A percentile compares a stretch with the other conserved stretches of the same genome.
Evolutionary conservation across 108 stramenopile species (phyloP).

Genomic region (Craspedostauros australis): DNA sequence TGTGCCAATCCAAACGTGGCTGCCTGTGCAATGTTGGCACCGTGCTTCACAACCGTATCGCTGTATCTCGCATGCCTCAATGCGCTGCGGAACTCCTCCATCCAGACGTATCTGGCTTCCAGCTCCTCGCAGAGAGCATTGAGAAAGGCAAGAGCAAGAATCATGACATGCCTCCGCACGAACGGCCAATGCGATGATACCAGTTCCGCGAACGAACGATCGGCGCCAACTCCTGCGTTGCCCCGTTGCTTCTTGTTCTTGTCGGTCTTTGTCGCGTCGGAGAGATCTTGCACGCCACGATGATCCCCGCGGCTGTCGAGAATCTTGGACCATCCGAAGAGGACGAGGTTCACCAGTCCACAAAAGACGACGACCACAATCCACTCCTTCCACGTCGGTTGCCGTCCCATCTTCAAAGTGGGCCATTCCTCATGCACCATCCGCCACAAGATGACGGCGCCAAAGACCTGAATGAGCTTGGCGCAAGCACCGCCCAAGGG

Average conservation of each 20-base stretch:
- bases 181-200: too few relatives aligned
- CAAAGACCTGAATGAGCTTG: constrained; percentile 6
- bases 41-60: background rate
- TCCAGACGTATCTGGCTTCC: constrained; percentile 5
- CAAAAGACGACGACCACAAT: constrained; percentile 8
- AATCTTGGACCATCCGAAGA: constrained; percentile 13
- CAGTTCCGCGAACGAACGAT: too few relatives aligned
- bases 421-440: background rate
- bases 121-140: constrained; percentile 33
- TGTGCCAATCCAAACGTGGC: constrained; percentile 16
- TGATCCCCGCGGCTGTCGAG: constrained; percentile 2
- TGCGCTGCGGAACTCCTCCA: constrained; percentile 1
- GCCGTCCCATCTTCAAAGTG: background rate
- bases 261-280: background rate
- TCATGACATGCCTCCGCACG: background rate
- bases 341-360: constrained; percentile 13
- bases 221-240: too few relatives aligned
- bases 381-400: background rate
- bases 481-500: constrained; percentile 16
- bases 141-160: constrained; percentile 7
- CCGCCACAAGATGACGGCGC: constrained; percentile 3
- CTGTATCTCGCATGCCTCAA: background rate
- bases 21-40: constrained; percentile 19
- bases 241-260: too few relatives aligned
- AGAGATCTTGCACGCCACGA: constrained; percentile 17